Conservation (phyloP, 352 stramenopile genomes). For the Blastocystis hominis region DNA sequence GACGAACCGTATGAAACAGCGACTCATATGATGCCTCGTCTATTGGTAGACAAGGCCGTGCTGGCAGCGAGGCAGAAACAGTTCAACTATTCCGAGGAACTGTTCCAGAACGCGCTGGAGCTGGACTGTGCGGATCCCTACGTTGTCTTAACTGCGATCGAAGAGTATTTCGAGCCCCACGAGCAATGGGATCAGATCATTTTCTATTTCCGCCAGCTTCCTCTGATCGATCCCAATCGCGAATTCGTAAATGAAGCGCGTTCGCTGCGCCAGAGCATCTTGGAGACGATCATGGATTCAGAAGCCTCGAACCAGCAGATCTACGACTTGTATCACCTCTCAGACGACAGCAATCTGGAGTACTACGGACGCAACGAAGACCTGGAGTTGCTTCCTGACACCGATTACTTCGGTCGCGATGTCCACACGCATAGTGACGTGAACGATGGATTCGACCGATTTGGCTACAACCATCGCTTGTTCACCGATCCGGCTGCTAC, state of each 20-base stretch:
- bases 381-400: not conserved
- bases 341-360: not conserved
- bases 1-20: not conserved
- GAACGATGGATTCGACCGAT: conserved; percentile 1
- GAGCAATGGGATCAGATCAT: not conserved
- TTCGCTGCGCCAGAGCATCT: conserved; percentile 13
- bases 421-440: not conserved
- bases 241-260: not conserved
- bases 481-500: not conserved
- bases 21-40: conserved; percentile 12
- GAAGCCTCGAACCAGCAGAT: not conserved
- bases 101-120: not conserved
- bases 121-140: not conserved
- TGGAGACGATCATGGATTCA: not conserved
- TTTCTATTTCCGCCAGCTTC: not conserved
- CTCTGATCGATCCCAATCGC: not conserved
- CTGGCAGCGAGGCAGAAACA: not conserved
- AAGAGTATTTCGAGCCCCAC: not conserved
- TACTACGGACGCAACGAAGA: not conserved
- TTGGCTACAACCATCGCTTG: not conserved
- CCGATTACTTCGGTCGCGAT: not conserved
- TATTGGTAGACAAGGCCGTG: not conserved
- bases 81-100: not conserved
- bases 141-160: not conserved
- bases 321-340: not conserved